A percentile compares a stretch with the other conserved stretches of the same genome.
phyloP scores from a whole-genome alignment of 2,329 filamentous ascomycete species.

The Mycosphaerella sp. region DNA sequence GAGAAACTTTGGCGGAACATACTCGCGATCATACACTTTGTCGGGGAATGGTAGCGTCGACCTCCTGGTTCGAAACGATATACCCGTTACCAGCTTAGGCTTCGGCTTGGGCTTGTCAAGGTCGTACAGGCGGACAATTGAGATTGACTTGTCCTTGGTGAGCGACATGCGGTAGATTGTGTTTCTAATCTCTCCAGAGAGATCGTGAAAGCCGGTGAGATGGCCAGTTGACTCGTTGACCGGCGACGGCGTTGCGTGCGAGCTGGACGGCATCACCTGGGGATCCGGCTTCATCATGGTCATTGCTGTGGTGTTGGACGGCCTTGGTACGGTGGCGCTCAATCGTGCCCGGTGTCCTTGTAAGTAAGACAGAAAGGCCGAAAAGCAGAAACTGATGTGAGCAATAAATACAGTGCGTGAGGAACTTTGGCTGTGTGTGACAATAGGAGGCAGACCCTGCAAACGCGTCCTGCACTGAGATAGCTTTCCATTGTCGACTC shows the following conservation, averaged over 20 bases:
- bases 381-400: not conserved
- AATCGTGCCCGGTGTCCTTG: not conserved
- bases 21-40: not conserved
- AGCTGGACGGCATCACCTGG: not conserved
- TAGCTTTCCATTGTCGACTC: not conserved
- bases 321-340: not conserved
- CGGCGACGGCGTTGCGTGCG: not conserved
- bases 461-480: not conserved
- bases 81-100: not conserved
- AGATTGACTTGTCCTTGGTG: not conserved
- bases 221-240: not conserved
- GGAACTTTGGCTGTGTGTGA: not conserved
- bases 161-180: constrained; percentile 7
- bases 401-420: no score
- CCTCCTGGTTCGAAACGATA: no score
- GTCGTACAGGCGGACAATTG: not conserved
- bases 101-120: not conserved
- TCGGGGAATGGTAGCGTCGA: not conserved
- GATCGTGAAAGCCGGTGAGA: constrained; percentile 6
- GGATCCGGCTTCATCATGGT: not conserved
- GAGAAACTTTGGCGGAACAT: not conserved
- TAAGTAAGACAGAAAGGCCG: not conserved
- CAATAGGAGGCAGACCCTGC: not conserved
- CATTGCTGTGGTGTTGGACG: not conserved
- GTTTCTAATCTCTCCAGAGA: constrained; percentile 14